These are phyloP conservation scores for Globomyces pollinis-pini DNA, from an alignment of 192 early-diverging fungal species.

Conservation along the genomic window DNA sequence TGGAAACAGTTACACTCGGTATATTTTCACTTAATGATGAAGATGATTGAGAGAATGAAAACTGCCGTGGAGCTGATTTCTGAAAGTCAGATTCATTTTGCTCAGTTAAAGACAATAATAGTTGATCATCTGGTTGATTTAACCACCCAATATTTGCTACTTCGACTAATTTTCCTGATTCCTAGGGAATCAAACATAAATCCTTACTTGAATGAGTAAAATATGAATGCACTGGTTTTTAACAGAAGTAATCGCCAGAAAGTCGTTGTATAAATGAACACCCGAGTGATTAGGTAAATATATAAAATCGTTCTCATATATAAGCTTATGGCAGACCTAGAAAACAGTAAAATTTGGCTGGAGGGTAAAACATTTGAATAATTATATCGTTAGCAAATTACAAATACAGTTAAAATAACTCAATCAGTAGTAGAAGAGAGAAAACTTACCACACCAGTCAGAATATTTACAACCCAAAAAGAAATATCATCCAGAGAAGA, in stretches of 20 bases:
- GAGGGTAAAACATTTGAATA: too few relatives aligned
- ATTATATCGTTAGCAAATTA: too few relatives aligned
- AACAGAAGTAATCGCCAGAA: slow-evolving; percentile 60
- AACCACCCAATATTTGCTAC: slow-evolving; percentile 55
- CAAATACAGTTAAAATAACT: too few relatives aligned
- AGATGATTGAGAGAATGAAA: too few relatives aligned
- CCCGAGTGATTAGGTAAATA: slow-evolving; percentile 57
- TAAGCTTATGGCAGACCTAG: slow-evolving; percentile 41
- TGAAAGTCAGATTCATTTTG: slow-evolving; percentile 12
- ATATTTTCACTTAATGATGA: background rate
- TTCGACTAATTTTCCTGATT: slow-evolving; percentile 44
- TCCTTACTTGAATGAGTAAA: slow-evolving; percentile 38
- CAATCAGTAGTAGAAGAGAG: too few relatives aligned
- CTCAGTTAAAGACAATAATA: slow-evolving; percentile 34
- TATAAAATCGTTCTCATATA: slow-evolving; percentile 55
- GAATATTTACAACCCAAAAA: slow-evolving; percentile 56
- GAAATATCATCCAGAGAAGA: slow-evolving; percentile 52
- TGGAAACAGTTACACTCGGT: background rate
- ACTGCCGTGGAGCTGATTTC: background rate
- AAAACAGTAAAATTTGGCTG: too few relatives aligned
- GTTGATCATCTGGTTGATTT: slow-evolving; percentile 57
- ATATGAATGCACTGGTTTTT: slow-evolving; percentile 65
- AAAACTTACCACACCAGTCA: slow-evolving; percentile 54
- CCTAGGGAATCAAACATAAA: background rate
- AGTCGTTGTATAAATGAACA: slow-evolving; percentile 54